Percentiles rank a stretch among this genome's conserved stretches.
Conservation (phyloP, 331 rosid species). For the Arachis monticola region DNA sequence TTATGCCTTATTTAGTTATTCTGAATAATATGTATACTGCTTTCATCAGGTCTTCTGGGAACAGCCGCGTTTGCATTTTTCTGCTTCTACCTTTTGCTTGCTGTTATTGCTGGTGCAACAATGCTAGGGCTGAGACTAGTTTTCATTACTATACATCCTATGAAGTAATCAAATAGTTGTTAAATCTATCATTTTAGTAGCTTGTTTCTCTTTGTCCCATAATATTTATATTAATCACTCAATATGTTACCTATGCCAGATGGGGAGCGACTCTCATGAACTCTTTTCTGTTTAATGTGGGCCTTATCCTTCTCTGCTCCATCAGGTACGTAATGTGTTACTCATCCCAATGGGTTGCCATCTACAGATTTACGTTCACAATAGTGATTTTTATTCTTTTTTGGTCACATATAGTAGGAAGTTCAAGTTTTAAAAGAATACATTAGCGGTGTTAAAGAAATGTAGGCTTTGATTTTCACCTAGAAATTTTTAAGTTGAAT, state of each 20-base stretch:
- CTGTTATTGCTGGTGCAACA: constrained; percentile 95
- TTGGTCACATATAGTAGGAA: constrained; percentile 21
- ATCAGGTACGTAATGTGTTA: constrained; percentile 57
- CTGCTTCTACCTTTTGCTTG: constrained; percentile 98
- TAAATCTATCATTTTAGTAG: constrained; percentile 21
- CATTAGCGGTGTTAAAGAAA: not conserved
- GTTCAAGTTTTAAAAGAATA: constrained; percentile 1
- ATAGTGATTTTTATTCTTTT: constrained; percentile 7
- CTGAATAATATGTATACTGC: constrained; percentile 11
- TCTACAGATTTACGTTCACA: not conserved
- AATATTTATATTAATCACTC: constrained; percentile 25
- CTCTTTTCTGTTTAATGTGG: constrained; percentile 95
- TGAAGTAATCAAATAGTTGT: constrained; percentile 71
- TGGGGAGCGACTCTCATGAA: constrained; percentile 99
- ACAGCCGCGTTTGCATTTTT: constrained; percentile 96
- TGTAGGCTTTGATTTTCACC: constrained; percentile 13
- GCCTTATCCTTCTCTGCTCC: constrained; percentile 92
- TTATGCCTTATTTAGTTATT: constrained; percentile 26
- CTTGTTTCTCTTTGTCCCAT: not conserved
- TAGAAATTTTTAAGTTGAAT: constrained; percentile 9
- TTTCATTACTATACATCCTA: constrained; percentile 95
- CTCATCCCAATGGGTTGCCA: constrained; percentile 11
- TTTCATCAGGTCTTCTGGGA: constrained; percentile 85
- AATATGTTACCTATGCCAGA: constrained; percentile 54
- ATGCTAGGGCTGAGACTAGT: constrained; percentile 96